Base-by-base conservation (phyloP, 2,329 filamentous ascomycete genomes). In the Penicillium sp. region DNA sequence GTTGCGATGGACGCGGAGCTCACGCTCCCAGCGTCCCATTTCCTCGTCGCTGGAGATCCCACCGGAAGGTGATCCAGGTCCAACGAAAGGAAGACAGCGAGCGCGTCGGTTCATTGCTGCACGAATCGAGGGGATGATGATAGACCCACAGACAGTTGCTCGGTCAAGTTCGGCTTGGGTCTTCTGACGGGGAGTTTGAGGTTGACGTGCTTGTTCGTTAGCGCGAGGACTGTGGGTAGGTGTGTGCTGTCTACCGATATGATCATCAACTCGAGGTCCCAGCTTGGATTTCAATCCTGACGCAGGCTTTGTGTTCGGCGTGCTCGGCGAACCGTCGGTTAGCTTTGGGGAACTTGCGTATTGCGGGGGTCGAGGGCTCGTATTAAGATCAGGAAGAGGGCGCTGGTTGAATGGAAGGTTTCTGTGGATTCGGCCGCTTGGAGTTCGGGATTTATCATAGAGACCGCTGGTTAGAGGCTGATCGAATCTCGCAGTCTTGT, bases 121-220 rank as follows among this genome's bases (percentile, higher is more conserved):
- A 64, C 95, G 88, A 2, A 98, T 75, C 2, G 92, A 90, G 0
- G 92, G 92, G 46, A 96, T 81, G 25, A 98, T 86, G 34, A 98
- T 90, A 51, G 45, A 41, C 6, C 49, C 47, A 28, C 42, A 51
- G 7, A 49, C 49, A 2, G 49, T 52, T 15, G 32, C 32, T 2
- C 38, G 39, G 5, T 50, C 50, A 6, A 40, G 31, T 14, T 52
- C 47, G 2, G 35, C 28, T 1, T 37, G 39, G 6, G 36, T 22
- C 22, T 39, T 35, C 45, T 53, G 32, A 37, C 51, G 37, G 39
- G 40, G 15, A 39, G 44, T 42, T 42, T 51, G 26, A 35, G 42
- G 27, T 20, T 56, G 48, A 32, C 59, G 53, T 23, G 54, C 44
- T 10, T 39, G 9, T 12, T 70, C 66, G 29, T 52, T 60, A 11